Percentiles rank a stretch among this genome's conserved stretches.
These are phyloP conservation scores for Stagonosporopsis cucurbitacearum DNA, from an alignment of 2,329 filamentous ascomycete genomes.

Conservation along the genomic window DNA sequence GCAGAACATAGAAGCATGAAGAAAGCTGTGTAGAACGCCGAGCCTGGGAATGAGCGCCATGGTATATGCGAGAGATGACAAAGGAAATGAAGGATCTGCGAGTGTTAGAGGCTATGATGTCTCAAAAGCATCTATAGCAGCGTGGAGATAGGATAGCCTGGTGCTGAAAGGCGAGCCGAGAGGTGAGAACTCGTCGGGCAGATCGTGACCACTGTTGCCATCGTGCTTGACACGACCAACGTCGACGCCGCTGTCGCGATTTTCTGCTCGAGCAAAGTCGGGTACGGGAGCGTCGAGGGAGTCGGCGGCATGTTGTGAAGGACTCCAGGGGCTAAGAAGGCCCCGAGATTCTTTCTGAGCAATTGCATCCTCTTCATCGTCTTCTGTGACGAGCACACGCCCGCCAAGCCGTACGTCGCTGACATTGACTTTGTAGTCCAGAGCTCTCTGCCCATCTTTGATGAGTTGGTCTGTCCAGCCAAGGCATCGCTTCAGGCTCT, in stretches of 20 bases:
- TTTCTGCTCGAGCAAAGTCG: constrained; percentile 34
- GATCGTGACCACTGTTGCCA: constrained; percentile 14
- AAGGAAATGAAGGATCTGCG: constrained; percentile 9
- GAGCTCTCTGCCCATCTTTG: constrained; percentile 82
- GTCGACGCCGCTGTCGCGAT: constrained; percentile 49
- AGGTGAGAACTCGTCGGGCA: constrained; percentile 26
- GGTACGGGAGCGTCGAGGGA: constrained; percentile 22
- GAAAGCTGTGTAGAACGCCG: constrained; percentile 3
- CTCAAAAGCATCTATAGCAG: constrained; percentile 29
- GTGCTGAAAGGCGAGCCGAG: constrained; percentile 41
- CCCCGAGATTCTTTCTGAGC: constrained; percentile 32
- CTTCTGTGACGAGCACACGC: constrained; percentile 75
- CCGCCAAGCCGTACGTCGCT: constrained; percentile 84
- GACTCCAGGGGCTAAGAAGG: constrained; percentile 48
- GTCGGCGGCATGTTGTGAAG: constrained; percentile 30
- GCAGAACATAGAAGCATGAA: background rate
- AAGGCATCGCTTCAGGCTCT: constrained; percentile 87
- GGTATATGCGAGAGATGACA: constrained; percentile 22
- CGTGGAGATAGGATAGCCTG: constrained; percentile 32
- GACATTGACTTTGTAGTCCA: constrained; percentile 79
- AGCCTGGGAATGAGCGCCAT: constrained; percentile 15
- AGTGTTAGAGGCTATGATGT: constrained; percentile 17
- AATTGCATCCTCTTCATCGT: constrained; percentile 52
- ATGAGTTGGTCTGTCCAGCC: constrained; percentile 91
- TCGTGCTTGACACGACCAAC: constrained; percentile 40